These are phyloP conservation scores for Smallanthus sonchifolius DNA, from an alignment of 129 eudicot genomes.

Conservation along the genomic window DNA sequence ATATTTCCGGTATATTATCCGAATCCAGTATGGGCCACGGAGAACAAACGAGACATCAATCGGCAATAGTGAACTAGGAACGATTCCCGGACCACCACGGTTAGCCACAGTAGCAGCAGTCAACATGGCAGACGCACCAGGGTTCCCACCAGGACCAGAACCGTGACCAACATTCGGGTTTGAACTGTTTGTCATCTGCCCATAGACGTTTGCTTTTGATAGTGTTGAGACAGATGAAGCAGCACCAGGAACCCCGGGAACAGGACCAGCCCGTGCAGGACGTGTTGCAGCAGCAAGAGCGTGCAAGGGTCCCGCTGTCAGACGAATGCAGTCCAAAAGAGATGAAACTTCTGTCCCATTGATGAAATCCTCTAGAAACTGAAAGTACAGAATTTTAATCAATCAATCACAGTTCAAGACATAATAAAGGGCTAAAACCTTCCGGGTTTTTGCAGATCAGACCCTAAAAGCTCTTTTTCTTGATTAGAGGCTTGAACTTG, in stretches of 20 bases:
- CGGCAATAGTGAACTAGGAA: constrained; percentile 93
- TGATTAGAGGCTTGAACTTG: background rate
- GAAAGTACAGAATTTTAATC: constrained; percentile 14
- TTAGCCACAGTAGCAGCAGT: constrained; percentile 82
- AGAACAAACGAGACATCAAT: constrained; percentile 97
- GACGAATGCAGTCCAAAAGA: constrained; percentile 93
- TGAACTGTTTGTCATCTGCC: constrained; percentile 41
- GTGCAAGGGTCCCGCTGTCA: constrained; percentile 97
- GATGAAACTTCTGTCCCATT: constrained; percentile 96
- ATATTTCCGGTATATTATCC: constrained; percentile 82
- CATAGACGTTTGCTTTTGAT: constrained; percentile 49
- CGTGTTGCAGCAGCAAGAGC: constrained; percentile 98
- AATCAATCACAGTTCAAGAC: background rate
- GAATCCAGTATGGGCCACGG: constrained; percentile 98
- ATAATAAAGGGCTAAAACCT: background rate
- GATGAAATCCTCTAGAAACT: constrained; percentile 96
- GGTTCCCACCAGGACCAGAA: constrained; percentile 39
- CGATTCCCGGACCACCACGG: constrained; percentile 96
- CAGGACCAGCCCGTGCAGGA: constrained; percentile 98
- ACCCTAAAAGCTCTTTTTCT: background rate
- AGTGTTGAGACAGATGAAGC: constrained; percentile 40
- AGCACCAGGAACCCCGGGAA: constrained; percentile 73
- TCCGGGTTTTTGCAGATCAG: background rate
- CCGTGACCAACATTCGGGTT: constrained; percentile 39
- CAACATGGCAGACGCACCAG: constrained; percentile 61